Evolutionary conservation across 2,329 filamentous ascomycete species (phyloP).

Genomic region (Corinectria fuckeliana): DNA sequence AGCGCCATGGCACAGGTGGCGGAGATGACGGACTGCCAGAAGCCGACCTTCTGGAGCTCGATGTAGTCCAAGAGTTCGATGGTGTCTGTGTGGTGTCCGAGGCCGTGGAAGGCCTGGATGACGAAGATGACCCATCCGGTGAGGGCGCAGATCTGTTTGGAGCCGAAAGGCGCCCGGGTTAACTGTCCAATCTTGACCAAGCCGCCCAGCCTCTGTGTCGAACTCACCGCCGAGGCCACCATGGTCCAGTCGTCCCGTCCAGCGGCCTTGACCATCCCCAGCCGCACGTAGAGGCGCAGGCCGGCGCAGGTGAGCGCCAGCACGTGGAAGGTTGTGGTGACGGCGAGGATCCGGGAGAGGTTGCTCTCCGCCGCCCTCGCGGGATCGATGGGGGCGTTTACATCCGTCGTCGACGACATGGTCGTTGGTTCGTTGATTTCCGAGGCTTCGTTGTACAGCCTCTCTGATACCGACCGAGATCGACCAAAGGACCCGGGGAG

Average conservation of each 20-base stretch:
- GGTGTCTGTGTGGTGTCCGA: constrained; percentile 19
- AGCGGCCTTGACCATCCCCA: constrained; percentile 15
- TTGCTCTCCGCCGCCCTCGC: constrained; percentile 22
- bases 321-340: constrained; percentile 15
- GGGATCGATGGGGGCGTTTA: constrained; percentile 1
- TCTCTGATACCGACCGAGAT: background rate
- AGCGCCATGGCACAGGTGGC: constrained; percentile 18
- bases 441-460: no score
- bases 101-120: constrained; percentile 15
- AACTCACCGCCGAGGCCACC: constrained; percentile 16
- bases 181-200: background rate
- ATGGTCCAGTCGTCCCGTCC: constrained; percentile 27
- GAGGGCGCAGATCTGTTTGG: constrained; percentile 16
- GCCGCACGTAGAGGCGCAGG: constrained; percentile 19
- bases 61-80: constrained; percentile 4
- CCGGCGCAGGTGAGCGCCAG: constrained; percentile 11
- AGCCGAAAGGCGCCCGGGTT: background rate
- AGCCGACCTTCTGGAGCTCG: constrained; percentile 15
- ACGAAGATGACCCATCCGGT: constrained; percentile 24
- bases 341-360: constrained; percentile 12
- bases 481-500: background rate
- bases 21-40: constrained; percentile 25
- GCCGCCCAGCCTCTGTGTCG: background rate
- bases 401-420: background rate
- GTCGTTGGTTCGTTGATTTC: background rate